These are phyloP conservation scores for Millerozyma miso DNA, from an alignment of 805 yeast species.

Conservation along the genomic window DNA sequence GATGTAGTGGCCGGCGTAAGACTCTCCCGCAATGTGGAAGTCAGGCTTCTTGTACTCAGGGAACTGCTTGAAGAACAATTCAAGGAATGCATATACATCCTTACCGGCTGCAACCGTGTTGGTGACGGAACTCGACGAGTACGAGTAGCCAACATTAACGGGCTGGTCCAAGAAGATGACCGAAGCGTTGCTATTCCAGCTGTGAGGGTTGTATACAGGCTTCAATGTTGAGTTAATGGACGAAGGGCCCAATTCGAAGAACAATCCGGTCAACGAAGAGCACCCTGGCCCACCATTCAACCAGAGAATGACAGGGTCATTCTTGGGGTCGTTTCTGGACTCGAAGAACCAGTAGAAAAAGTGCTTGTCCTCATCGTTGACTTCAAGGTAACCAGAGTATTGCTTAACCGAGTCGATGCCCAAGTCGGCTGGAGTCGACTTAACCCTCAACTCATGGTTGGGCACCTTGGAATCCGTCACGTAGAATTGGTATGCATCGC, in stretches of 20 bases:
- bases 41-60: conserved; percentile 22
- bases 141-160: conserved; percentile 30
- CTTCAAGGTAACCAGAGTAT: conserved; percentile 81
- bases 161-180: conserved; percentile 40
- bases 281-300: conserved; percentile 38
- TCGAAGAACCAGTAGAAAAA: conserved; percentile 45
- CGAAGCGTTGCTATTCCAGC: conserved; percentile 34
- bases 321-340: conserved; percentile 39
- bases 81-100: conserved; percentile 34
- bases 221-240: conserved; percentile 23
- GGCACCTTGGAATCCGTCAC: conserved; percentile 36
- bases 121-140: conserved; percentile 27
- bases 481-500: conserved; percentile 28
- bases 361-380: conserved; percentile 64
- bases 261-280: conserved; percentile 30
- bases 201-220: conserved; percentile 26
- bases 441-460: conserved; percentile 57
- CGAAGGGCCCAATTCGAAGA: conserved; percentile 33
- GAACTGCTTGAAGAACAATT: conserved; percentile 34
- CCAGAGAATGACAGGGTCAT: conserved; percentile 33
- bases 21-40: conserved; percentile 42
- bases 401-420: conserved; percentile 83
- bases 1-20: conserved; percentile 46
- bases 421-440: conserved; percentile 56
- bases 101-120: conserved; percentile 31